Percentiles rank a stretch among this genome's conserved stretches.
Conservation (phyloP, 1,284 basidiomycete species). For the Ganoderma resinaceum region DNA sequence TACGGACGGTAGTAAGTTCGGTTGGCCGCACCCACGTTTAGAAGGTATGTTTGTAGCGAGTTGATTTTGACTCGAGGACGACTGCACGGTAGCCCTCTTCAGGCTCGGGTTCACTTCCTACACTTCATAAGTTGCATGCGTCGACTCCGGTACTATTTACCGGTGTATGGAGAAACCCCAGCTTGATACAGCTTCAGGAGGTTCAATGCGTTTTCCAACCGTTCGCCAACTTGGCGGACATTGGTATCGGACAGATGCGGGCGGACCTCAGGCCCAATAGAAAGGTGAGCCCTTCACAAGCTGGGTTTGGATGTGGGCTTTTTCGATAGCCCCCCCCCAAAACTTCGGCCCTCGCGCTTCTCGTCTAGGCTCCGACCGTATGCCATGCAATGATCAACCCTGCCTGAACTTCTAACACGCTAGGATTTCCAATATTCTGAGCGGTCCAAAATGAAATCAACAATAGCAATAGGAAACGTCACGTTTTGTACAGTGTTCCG, state of each 20-base stretch:
- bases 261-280: not conserved
- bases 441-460: too few relatives aligned
- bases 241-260: not conserved
- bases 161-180: not conserved
- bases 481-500: too few relatives aligned
- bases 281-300: not conserved
- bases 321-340: not conserved
- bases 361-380: not conserved
- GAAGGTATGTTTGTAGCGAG: constrained; percentile 6
- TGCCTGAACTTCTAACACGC: not conserved
- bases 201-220: not conserved
- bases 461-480: too few relatives aligned
- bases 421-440: too few relatives aligned
- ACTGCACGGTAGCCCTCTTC: not conserved
- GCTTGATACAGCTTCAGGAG: not conserved
- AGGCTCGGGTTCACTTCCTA: not conserved
- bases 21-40: not conserved
- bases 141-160: not conserved
- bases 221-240: not conserved
- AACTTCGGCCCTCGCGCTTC: not conserved
- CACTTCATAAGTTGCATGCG: not conserved
- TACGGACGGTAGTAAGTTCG: not conserved
- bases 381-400: not conserved
- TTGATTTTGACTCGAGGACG: not conserved
- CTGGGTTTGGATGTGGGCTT: not conserved